These are phyloP conservation scores for Dalbergia cochinchinensis DNA, from an alignment of 306 rosid genomes.

Conservation along the genomic window DNA sequence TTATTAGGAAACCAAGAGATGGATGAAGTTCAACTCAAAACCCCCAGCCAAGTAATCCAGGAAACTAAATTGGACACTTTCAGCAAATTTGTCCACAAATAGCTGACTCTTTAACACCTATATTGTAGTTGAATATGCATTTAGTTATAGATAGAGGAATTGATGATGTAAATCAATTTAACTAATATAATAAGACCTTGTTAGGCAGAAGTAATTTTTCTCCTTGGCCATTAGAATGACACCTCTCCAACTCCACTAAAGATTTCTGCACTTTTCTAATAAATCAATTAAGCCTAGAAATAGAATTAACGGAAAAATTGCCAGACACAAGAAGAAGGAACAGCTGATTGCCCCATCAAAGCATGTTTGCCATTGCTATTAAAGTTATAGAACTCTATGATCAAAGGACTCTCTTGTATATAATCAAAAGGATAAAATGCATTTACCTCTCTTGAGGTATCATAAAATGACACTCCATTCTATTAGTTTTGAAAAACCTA, in stretches of 20 bases:
- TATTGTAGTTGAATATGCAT: conserved; percentile 40
- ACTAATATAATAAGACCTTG: conserved; percentile 57
- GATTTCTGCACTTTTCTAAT: conserved; percentile 73
- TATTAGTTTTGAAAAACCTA: too few species aligned
- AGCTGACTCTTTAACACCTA: conserved; percentile 76
- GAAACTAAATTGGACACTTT: conserved; percentile 72
- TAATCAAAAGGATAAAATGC: too few species aligned
- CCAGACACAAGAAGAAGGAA: conserved; percentile 21
- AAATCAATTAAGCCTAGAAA: conserved; percentile 40
- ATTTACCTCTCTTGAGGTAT: too few species aligned
- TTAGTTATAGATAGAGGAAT: conserved; percentile 27
- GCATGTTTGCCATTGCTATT: too few species aligned
- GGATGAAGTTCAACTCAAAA: conserved; percentile 73
- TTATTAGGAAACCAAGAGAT: too few species aligned
- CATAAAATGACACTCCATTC: too few species aligned
- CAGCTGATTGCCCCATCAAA: conserved; percentile 68
- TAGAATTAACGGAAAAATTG: conserved; percentile 3
- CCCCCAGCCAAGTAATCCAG: conserved; percentile 84
- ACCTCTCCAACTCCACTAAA: conserved; percentile 72
- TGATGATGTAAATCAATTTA: background rate
- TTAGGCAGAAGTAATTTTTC: conserved; percentile 58
- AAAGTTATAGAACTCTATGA: conserved; percentile 82
- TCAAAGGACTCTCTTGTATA: conserved; percentile 73
- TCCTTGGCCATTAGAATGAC: conserved; percentile 61
- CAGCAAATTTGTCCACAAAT: conserved; percentile 70